Conservation (phyloP, 768 basidiomycete genomes). For the Nidularia pulvinata region DNA sequence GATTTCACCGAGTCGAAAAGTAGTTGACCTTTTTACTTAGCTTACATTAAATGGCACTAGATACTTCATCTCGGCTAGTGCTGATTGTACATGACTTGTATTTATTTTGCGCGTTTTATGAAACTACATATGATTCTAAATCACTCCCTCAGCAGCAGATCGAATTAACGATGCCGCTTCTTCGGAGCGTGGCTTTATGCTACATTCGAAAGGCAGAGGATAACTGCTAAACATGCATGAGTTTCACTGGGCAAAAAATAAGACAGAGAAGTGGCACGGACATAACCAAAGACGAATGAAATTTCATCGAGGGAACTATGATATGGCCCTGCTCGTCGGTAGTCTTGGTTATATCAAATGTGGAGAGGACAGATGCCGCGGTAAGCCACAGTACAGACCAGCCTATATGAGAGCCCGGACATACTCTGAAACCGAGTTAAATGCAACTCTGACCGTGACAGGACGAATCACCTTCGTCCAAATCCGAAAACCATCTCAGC, state of each 20-base stretch:
- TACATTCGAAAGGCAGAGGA: background rate
- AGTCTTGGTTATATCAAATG: background rate
- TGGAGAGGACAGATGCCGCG: background rate
- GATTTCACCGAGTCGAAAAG: too few species aligned
- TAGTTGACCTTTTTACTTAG: too few species aligned
- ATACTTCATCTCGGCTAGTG: too few species aligned
- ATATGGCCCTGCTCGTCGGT: background rate
- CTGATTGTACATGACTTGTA: too few species aligned
- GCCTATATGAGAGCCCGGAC: background rate
- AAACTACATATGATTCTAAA: background rate
- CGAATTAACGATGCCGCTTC: background rate
- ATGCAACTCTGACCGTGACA: background rate
- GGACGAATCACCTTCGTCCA: conserved; percentile 1
- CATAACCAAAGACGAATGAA: background rate
- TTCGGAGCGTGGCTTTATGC: background rate
- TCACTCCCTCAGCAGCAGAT: background rate
- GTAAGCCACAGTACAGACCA: background rate
- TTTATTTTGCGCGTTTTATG: too few species aligned
- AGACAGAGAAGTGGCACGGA: background rate
- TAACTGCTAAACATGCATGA: background rate
- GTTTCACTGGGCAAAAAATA: background rate
- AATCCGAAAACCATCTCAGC: background rate
- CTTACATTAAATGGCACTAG: too few species aligned
- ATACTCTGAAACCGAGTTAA: background rate
- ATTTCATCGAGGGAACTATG: background rate